phyloP scores from a whole-genome alignment of 208 protist species.

The Acanthamoeba castellanii region DNA sequence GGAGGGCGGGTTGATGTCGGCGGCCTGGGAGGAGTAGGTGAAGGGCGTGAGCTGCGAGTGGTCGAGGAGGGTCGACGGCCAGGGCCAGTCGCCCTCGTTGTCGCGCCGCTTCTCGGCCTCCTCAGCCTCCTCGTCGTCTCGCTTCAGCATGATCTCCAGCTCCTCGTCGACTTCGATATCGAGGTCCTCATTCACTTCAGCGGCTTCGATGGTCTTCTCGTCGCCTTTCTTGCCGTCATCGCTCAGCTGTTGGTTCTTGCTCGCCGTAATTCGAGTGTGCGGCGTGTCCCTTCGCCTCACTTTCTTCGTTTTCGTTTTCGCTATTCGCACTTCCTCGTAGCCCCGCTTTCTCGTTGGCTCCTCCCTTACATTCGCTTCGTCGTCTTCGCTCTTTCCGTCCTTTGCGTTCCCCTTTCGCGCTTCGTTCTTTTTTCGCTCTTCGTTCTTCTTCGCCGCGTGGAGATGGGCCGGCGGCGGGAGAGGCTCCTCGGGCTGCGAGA shows the following conservation, averaged over 20 bases:
- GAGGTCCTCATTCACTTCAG: not conserved
- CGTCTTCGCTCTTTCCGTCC: not conserved
- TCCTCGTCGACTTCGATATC: slow-evolving; percentile 20
- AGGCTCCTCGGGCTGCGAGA: slow-evolving; percentile 20
- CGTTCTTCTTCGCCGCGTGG: too few relatives aligned
- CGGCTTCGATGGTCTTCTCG: not conserved
- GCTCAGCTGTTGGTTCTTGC: not conserved
- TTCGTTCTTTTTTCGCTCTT: not conserved
- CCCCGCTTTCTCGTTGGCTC: not conserved
- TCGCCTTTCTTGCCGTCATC: not conserved
- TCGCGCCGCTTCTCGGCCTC: not conserved
- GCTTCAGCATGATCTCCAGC: not conserved
- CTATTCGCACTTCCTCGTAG: not conserved
- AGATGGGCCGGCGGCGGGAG: not conserved
- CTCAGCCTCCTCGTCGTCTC: not conserved
- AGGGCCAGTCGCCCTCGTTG: not conserved
- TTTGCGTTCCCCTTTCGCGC: too few relatives aligned
- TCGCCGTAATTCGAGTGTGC: not conserved
- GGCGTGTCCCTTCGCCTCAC: not conserved
- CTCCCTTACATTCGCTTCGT: not conserved
- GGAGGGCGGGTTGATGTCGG: not conserved
- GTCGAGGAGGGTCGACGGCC: not conserved
- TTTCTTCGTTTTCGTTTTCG: not conserved
- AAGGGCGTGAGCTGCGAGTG: slow-evolving; percentile 52
- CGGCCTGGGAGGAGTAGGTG: slow-evolving; percentile 10